Evolutionary conservation across 108 stramenopile genomes (phyloP).

Genomic region (Fragilaria crotonensis): DNA sequence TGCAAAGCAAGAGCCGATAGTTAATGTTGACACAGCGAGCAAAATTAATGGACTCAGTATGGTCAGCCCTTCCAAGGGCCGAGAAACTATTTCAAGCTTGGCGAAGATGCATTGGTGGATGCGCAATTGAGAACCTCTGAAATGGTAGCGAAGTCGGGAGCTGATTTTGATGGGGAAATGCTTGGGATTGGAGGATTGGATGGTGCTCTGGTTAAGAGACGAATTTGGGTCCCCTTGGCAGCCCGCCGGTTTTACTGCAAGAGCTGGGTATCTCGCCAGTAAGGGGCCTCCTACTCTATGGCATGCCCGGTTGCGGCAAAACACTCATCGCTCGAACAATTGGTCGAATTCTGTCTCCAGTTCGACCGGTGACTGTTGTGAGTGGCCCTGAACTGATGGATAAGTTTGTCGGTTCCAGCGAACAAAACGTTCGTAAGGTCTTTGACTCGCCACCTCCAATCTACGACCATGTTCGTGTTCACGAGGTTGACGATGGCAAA

Average conservation of each 20-base stretch:
- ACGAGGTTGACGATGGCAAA: conserved; percentile 50
- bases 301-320: conserved; percentile 73
- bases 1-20: background rate
- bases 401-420: conserved; percentile 83
- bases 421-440: conserved; percentile 71
- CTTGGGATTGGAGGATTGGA: conserved; percentile 82
- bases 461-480: conserved; percentile 45
- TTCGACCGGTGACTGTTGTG: conserved; percentile 56
- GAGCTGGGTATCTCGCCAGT: conserved; percentile 80
- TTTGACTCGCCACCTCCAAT: conserved; percentile 81
- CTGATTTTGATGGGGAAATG: conserved; percentile 56
- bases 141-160: conserved; percentile 57
- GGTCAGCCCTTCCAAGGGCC: background rate
- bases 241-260: conserved; percentile 66
- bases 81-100: background rate
- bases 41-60: conserved; percentile 5
- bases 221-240: conserved; percentile 81
- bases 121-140: conserved; percentile 50
- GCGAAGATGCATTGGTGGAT: conserved; percentile 3
- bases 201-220: conserved; percentile 68
- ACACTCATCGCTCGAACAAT: conserved; percentile 66
- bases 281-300: conserved; percentile 71
- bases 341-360: conserved; percentile 63
- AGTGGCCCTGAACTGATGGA: conserved; percentile 65
- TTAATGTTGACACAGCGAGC: background rate